Base-by-base conservation (phyloP, 805 yeast species). In the Jamesozyma rosinii region DNA sequence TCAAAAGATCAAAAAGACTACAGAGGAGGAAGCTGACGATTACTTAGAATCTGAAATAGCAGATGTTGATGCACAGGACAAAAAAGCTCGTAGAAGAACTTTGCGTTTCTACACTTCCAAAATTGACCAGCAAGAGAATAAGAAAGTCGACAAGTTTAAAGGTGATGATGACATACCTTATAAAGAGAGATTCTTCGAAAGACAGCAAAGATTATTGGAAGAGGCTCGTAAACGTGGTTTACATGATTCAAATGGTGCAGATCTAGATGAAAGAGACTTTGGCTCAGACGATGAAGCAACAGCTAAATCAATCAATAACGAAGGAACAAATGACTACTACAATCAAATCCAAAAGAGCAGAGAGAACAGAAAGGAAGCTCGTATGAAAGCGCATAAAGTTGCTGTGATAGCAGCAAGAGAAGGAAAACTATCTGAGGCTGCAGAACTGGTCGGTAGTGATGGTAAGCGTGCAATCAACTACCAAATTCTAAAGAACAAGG, bases 51-150 rank as follows among this genome's bases (percentile, higher is more conserved):
- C 78, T 24, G 77, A 73, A 29, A 73, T 84, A 36, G 94, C 84
- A 40, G 92, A 79, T 22, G 79, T 87, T 38, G 97, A 92, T 64
- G 72, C 75, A 37, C 95, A 86, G 57, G 97, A 88, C 45, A 90
- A 89, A 68, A 76, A 74, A 46, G 75, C 79, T 18, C 79, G 94
- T 54, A 83, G 81, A 69, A 77, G 77, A 58, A 75, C 95, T 2
- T 75, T 92, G 55, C 80, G 97, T 47, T 92, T 92, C 78, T 92
- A 92, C 72, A 92, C 98, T 1, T 85, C 97, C 45, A 89, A 90
- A 65, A 89, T 92, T 63, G 96, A 88, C 62, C 95, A 89, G 66
- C 81, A 81, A 41, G 79, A 74, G 22, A 70, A 71, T 52, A 82
- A 81, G 62, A 75, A 75, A 47, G 68, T 66, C 35, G 81, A 80